Evolutionary conservation across 176 grass and related monocot species (phyloP), one percentile per base, ranked within the genome.

Genomic region (Secale cereale): DNA sequence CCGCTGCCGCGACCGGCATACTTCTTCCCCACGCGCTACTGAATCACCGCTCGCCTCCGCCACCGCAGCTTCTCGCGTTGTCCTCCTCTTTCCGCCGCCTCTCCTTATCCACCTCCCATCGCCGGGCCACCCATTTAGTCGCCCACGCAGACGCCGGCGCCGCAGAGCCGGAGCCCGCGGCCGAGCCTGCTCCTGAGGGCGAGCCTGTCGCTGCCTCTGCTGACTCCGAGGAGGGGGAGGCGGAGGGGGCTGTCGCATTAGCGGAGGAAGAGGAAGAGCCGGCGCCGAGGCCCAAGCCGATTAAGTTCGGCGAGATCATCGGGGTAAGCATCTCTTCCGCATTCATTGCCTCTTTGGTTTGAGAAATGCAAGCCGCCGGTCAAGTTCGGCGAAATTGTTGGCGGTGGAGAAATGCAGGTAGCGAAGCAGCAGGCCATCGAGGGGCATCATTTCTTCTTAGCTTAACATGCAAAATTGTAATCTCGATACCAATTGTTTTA

Each of bases 241-340:
- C 61, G 43, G 91, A 81, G 61, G 85, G 61, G 13, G 80, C 68
- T 29, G 85, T 88, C 22, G 85, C 82, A 8, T 72, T 56, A 39
- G 75, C 56, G 73, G 85, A 79, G 39, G 79, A 27, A 17, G 88
- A 77, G 68, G 85, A 74, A 6, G 88, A 83, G 72, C 89, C 86
- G 50, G 87, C 92, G 73, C 79, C 86, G 61, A 31, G 78, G 65
- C 85, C 74, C 41, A 94, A 92, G 65, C 91, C 50, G 61, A 33
- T 94, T 37, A 96, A 99, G 71, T 92, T 98, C 60, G 91, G 91
- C 48, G 97, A 99, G 39, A 92, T 99, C 37, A 94, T 99, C 65
- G 94, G 94, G 94, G 97, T 96, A 86, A 96, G 80, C 19, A 77
- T 76, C 52, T 40, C 46, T 59, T 83, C 20, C 30, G 0, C 19